Evolutionary conservation across 1,139 yeast species (phyloP), one percentile per base, ranked within the genome.

Genomic region (Geotrichum restrictum): DNA sequence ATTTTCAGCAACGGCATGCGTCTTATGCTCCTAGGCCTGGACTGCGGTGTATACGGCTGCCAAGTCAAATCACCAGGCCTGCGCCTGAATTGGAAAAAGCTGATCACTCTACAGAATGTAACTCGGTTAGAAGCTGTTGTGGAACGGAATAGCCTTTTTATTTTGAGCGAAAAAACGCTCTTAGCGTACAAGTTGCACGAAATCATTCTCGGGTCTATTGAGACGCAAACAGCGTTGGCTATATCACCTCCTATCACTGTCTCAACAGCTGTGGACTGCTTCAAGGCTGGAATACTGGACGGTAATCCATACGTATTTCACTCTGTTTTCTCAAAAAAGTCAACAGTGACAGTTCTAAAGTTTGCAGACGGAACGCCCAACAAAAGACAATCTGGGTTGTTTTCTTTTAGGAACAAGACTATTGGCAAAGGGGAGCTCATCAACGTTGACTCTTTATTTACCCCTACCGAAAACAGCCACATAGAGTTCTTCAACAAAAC

Each of bases 401-500:
- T 40, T 39, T 27, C 40, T 21, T 45, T 36, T 27, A 39, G 16
- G 11, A 37, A 19, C 27, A 45, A 44, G 18, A 36, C 48, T 16
- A 32, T 32, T 19, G 49, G 40, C 3, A 40, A 34, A 10, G 42
- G 42, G 6, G 43, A 31, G 13, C 42, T 45, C 27, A 49, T 46
- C 21, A 45, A 47, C 4, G 32, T 41, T 10, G 48, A 48, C 21
- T 22, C 37, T 18, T 36, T 53, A 1, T 54, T 54, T 21, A 44
- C 52, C 13, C 56, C 56, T 1, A 45, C 52, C 10, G 44, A 47
- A 14, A 51, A 47, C 22, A 37, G 33, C 7, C 48, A 22, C 2
- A 46, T 54, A 18, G 36, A 45, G n/a, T 41, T 54, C 40, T 54
- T 54, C 38, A 52, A 51, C 21, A 24, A 38, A 14, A 50, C 43